Conservation (phyloP, 257 asterid genomes). For the Coffea canephora region DNA sequence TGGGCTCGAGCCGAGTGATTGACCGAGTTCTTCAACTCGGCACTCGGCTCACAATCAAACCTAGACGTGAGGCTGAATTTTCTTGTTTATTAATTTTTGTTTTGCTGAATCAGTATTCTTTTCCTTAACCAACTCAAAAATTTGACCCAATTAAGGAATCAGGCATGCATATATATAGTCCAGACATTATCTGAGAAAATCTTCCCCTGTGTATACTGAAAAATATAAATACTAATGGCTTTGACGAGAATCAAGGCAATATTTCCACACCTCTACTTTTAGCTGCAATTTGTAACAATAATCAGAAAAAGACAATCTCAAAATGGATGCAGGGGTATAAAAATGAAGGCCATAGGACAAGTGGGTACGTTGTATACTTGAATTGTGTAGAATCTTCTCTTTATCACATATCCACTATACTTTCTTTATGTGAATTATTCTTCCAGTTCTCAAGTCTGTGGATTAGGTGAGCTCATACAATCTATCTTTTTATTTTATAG, state of each 20-base stretch:
- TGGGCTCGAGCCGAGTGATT: too few species aligned
- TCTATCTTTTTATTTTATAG: too few species aligned
- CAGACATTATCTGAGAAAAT: neutral
- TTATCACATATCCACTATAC: neutral
- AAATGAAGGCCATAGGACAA: neutral
- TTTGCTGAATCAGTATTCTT: too few species aligned
- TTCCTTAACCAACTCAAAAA: too few species aligned
- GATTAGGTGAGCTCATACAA: neutral
- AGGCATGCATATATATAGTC: neutral
- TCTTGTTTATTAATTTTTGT: too few species aligned
- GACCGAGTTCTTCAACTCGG: too few species aligned
- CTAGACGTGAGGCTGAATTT: too few species aligned
- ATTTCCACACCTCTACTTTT: conserved; percentile 9
- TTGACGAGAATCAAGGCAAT: neutral
- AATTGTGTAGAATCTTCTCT: neutral
- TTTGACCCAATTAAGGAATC: neutral
- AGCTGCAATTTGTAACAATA: neutral
- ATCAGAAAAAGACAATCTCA: neutral
- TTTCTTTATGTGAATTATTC: neutral
- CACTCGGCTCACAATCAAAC: too few species aligned
- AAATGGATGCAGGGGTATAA: neutral
- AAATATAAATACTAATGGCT: neutral
- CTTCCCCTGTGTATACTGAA: neutral
- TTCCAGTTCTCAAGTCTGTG: neutral
- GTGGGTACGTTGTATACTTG: neutral